Percentiles rank a stretch among this genome's conserved stretches.
Evolutionary conservation across 148 eudicot species (phyloP).

Genomic region (Arbutus unedo): DNA sequence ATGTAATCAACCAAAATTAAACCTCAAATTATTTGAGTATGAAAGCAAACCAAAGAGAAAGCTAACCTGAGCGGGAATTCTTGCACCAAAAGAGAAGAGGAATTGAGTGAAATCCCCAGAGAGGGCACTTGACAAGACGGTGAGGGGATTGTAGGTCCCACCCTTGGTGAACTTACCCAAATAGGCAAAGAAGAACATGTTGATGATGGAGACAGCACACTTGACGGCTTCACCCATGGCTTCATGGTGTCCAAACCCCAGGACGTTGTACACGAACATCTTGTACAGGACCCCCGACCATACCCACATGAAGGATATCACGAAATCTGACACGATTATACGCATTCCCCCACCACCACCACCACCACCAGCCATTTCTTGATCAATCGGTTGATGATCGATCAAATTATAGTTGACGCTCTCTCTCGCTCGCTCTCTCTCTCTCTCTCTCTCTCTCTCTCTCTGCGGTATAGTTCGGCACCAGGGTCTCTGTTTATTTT

Average conservation of each 20-base stretch:
- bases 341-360: conserved; percentile 11
- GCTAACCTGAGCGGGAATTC: conserved; percentile 88
- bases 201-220: conserved; percentile 35
- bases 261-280: conserved; percentile 39
- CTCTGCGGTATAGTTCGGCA: background rate
- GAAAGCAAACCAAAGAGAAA: background rate
- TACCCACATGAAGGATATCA: conserved; percentile 65
- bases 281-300: conserved; percentile 59
- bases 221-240: conserved; percentile 40
- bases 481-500: background rate
- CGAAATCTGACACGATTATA: conserved; percentile 49
- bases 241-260: conserved; percentile 46
- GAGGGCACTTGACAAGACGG: conserved; percentile 50
- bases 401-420: background rate
- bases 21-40: background rate
- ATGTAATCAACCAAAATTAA: background rate
- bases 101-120: conserved; percentile 57
- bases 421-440: conserved; percentile 1
- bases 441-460: background rate
- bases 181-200: conserved; percentile 60
- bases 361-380: conserved; percentile 18
- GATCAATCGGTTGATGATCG: background rate
- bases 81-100: conserved; percentile 61
- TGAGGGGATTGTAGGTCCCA: conserved; percentile 69
- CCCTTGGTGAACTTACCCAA: conserved; percentile 53